These are phyloP conservation scores for Dictyostelium citrinum DNA, from an alignment of 78 protist genomes.

Conservation along the genomic window DNA sequence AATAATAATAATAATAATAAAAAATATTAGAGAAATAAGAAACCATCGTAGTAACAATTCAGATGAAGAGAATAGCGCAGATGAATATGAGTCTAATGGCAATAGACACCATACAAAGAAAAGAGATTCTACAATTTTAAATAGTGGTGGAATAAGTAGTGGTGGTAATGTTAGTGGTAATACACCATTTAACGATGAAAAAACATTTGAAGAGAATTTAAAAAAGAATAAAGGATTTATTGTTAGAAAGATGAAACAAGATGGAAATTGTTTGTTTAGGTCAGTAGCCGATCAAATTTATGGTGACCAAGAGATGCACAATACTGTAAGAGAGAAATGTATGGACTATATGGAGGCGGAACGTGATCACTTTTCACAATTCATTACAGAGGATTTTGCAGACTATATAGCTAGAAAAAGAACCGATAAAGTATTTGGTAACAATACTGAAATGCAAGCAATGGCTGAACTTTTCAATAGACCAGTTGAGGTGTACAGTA, in stretches of 20 bases:
- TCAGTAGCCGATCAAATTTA: slow-evolving; percentile 83
- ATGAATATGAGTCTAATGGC: slow-evolving; percentile 45
- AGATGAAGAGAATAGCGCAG: slow-evolving; percentile 77
- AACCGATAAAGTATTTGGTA: slow-evolving; percentile 54
- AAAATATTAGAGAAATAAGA: not conserved
- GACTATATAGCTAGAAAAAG: slow-evolving; percentile 78
- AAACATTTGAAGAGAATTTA: slow-evolving; percentile 60
- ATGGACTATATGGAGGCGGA: slow-evolving; percentile 78
- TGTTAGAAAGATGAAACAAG: slow-evolving; percentile 74
- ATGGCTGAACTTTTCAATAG: slow-evolving; percentile 82
- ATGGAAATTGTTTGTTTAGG: slow-evolving; percentile 86
- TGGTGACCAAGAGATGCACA: slow-evolving; percentile 87
- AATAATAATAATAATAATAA: slow-evolving; percentile 16
- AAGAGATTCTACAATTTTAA: not conserved
- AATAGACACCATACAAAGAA: not conserved
- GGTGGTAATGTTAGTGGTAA: not conserved
- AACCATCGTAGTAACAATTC: slow-evolving; percentile 11
- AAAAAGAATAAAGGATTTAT: slow-evolving; percentile 56
- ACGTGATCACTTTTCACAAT: slow-evolving; percentile 86
- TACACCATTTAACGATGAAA: slow-evolving; percentile 23
- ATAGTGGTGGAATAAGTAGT: not conserved
- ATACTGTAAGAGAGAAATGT: slow-evolving; percentile 66
- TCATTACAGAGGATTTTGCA: slow-evolving; percentile 81
- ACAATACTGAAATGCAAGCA: slow-evolving; percentile 88
- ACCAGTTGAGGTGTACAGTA: slow-evolving; percentile 78